Conservation (phyloP, 1,139 yeast genomes). For the Magnusiomyces magnusii region DNA sequence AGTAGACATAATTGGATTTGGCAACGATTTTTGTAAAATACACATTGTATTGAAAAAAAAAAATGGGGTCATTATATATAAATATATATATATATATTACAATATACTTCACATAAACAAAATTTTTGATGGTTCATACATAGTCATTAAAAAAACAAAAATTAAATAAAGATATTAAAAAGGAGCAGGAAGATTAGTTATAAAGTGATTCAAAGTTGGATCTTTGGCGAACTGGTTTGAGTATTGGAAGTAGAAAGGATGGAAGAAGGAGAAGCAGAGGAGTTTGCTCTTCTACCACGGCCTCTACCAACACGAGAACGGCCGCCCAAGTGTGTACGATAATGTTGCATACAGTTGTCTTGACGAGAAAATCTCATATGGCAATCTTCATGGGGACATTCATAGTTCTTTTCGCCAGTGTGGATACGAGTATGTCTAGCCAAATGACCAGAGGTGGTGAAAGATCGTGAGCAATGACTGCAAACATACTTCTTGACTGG, state of each 20-base stretch:
- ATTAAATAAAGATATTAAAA: neutral
- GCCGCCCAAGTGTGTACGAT: slow-evolving; percentile 58
- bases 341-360: slow-evolving; percentile 92
- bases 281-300: neutral
- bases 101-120: too few relatives aligned
- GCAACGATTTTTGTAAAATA: too few relatives aligned
- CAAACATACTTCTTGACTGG: slow-evolving; percentile 48
- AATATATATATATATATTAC: too few relatives aligned
- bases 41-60: too few relatives aligned
- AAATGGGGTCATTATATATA: too few relatives aligned
- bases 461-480: slow-evolving; percentile 51
- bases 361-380: slow-evolving; percentile 81
- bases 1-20: too few relatives aligned
- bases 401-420: slow-evolving; percentile 83
- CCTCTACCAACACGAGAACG: slow-evolving; percentile 11
- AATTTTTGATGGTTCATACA: too few relatives aligned
- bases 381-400: slow-evolving; percentile 79
- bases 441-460: slow-evolving; percentile 86
- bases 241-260: neutral
- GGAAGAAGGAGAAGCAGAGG: neutral
- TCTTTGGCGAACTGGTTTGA: too few relatives aligned
- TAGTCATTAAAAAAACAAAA: too few relatives aligned
- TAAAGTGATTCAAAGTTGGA: neutral
- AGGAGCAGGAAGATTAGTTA: too few relatives aligned
- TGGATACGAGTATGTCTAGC: slow-evolving; percentile 75